Evolutionary conservation across 164 flowering plant species (phyloP), one percentile per base, ranked within the genome.

Genomic region (Tetrastigma voinierianum): DNA sequence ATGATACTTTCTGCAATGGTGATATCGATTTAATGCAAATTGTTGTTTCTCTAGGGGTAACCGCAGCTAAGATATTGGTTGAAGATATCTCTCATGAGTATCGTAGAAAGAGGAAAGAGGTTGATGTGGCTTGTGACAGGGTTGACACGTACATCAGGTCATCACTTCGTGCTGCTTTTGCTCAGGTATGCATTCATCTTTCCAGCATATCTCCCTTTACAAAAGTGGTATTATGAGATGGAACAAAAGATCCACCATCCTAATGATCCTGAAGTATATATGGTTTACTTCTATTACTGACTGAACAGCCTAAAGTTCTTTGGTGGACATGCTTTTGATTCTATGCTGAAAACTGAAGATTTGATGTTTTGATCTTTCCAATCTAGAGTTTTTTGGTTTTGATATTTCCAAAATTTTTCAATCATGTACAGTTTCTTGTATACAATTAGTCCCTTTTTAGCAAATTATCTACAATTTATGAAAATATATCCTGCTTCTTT

Each of bases 131-230:
- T 70, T 69, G 67, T 60, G 76, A 75, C 24, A 84, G 85, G 67
- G 80, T 88, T 75, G 98, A 94, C 44, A 71, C 78, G 15, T 91
- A 90, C 68, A 87, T 94, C 51, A 79, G 98, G 77, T 90, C 96
- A 21, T 94, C 98, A 1, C 44, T 91, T 9, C 86, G 86, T 17
- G 59, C 74, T 49, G 96, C 95, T 62, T 94, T 90, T 77, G 76
- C 93, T 61, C 93, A 90, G 97, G 98, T 83, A 78, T 82, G 96
- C 80, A 23, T 60, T 57, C 46, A 52, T 65, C 10, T 19, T 66
- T 62, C 67, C 24, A 46, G 32, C 51, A 45, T 57, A 5, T 56
- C 60, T 17, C 20, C 17, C 18, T 57, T 1, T 46, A 66, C 0
- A 40, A 46, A 32, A 44, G 13, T 20, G 25, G 63, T 32, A 44